phyloP scores from a whole-genome alignment of 345 rosid species.

The Eucalyptus lansdowneana region DNA sequence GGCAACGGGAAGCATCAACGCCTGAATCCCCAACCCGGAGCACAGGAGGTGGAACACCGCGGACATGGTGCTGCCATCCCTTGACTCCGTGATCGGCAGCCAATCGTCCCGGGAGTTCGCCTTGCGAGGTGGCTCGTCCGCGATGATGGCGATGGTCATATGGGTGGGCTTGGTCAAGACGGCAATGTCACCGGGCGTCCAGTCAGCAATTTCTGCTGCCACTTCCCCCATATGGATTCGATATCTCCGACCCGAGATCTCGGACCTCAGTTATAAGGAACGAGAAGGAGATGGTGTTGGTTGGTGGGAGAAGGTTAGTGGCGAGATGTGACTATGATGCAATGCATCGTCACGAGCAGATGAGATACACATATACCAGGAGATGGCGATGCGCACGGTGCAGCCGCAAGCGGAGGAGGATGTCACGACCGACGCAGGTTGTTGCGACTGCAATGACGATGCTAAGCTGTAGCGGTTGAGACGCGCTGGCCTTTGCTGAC shows the following conservation, averaged over 20 bases:
- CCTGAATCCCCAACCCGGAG: no score
- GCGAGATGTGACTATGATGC: neutral
- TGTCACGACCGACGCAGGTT: neutral
- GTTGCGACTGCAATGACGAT: neutral
- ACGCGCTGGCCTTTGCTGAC: neutral
- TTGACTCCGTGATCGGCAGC: constrained; percentile 9
- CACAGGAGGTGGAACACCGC: no score
- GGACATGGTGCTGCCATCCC: no score
- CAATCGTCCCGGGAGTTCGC: neutral
- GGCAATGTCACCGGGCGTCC: neutral
- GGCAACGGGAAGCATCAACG: no score
- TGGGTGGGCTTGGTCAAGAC: neutral
- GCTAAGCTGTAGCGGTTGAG: neutral
- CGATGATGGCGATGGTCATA: neutral
- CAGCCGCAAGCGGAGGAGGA: neutral
- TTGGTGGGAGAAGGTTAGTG: neutral
- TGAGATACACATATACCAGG: neutral
- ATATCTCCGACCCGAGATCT: neutral
- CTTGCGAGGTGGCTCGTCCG: neutral
- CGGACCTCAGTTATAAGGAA: neutral
- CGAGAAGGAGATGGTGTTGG: neutral
- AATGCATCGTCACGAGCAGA: neutral
- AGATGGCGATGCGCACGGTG: no score
- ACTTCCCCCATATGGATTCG: neutral
- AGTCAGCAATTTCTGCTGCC: neutral